A percentile compares a stretch with the other conserved stretches of the same genome.
These are phyloP conservation scores for Cryptococcus floricola DNA, from an alignment of 1,284 basidiomycete genomes.

Conservation along the genomic window DNA sequence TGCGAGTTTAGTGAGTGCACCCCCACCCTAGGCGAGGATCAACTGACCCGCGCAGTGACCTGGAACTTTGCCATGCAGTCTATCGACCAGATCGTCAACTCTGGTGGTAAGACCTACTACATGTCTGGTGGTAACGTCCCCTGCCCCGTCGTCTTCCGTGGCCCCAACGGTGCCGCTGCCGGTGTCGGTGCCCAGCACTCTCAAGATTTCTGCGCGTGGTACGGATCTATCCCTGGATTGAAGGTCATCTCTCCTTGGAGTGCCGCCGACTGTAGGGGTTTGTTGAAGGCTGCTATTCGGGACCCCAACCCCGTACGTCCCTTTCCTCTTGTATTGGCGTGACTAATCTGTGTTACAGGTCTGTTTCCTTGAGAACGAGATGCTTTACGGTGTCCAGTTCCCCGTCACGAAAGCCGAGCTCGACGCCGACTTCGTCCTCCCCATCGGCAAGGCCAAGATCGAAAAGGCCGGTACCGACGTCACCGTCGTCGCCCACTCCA, in stretches of 20 bases:
- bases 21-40: slow-evolving; percentile 58
- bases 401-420: slow-evolving; percentile 91
- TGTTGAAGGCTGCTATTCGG: slow-evolving; percentile 95
- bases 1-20: slow-evolving; percentile 81
- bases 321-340: not conserved
- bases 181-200: slow-evolving; percentile 93
- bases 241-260: slow-evolving; percentile 98
- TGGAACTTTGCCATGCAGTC: slow-evolving; percentile 59
- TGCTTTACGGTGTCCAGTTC: slow-evolving; percentile 96
- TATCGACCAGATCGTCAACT: slow-evolving; percentile 99
- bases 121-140: slow-evolving; percentile 99
- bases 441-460: slow-evolving; percentile 96
- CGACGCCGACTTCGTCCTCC: slow-evolving; percentile 88
- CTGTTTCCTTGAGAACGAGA: slow-evolving; percentile 98
- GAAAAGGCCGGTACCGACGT: slow-evolving; percentile 90
- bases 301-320: slow-evolving; percentile 80
- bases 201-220: slow-evolving; percentile 90
- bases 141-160: slow-evolving; percentile 98
- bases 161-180: slow-evolving; percentile 95
- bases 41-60: slow-evolving; percentile 38
- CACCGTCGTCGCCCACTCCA: slow-evolving; percentile 95
- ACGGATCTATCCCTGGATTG: slow-evolving; percentile 91
- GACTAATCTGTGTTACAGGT: slow-evolving; percentile 44
- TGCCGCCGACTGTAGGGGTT: slow-evolving; percentile 95
- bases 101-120: slow-evolving; percentile 99